These are phyloP conservation scores for Vigna nakashimae DNA, from an alignment of 306 rosid species.

Conservation along the genomic window DNA sequence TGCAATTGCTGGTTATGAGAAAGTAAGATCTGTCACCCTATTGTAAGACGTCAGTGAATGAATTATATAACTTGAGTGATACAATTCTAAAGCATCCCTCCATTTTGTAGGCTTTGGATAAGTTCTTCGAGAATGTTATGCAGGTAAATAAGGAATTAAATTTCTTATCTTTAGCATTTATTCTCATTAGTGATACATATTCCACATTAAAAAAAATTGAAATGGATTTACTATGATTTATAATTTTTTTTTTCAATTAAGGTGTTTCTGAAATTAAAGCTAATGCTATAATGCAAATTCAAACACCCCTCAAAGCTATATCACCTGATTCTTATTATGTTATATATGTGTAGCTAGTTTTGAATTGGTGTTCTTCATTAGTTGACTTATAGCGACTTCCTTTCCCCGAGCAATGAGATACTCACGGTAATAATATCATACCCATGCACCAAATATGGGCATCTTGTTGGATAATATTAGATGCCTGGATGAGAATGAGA, in stretches of 20 bases:
- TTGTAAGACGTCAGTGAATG: constrained; percentile 37
- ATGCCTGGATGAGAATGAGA: constrained; percentile 32
- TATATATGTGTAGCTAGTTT: not conserved
- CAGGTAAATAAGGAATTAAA: constrained; percentile 60
- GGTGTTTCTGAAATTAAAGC: constrained; percentile 19
- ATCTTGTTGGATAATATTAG: constrained; percentile 23
- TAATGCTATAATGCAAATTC: constrained; percentile 29
- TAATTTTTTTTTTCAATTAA: constrained; percentile 13
- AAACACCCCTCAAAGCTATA: constrained; percentile 20
- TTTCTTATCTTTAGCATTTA: constrained; percentile 34
- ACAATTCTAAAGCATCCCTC: constrained; percentile 39
- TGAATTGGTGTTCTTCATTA: not conserved
- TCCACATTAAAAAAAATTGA: constrained; percentile 28
- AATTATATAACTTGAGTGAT: constrained; percentile 26
- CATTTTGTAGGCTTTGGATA: constrained; percentile 80
- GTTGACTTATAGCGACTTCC: not conserved
- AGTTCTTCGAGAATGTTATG: constrained; percentile 88
- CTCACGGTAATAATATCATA: constrained; percentile 10
- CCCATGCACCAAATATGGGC: constrained; percentile 11
- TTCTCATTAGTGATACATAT: constrained; percentile 29
- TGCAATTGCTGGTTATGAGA: constrained; percentile 92
- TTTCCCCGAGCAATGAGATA: constrained; percentile 22
- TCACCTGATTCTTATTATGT: constrained; percentile 8
- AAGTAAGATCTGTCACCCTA: constrained; percentile 56
- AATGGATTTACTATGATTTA: constrained; percentile 22